A percentile compares a stretch with the other conserved stretches of the same genome.
phyloP scores from a whole-genome alignment of 768 basidiomycete genomes.

The Tylopilus rubrobrunneus region DNA sequence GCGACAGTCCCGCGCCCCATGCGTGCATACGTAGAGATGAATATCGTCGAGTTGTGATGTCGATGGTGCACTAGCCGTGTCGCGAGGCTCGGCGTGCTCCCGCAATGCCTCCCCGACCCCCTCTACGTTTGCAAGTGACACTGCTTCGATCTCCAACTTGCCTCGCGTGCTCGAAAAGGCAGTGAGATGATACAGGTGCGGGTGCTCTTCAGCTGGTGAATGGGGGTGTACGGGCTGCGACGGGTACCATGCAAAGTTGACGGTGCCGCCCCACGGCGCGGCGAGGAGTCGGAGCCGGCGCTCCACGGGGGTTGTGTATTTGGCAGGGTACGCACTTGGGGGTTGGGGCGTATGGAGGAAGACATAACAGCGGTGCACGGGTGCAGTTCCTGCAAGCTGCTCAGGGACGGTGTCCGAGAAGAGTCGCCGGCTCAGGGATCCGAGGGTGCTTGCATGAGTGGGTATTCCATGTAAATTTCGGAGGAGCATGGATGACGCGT shows the following conservation, averaged over 20 bases:
- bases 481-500: not conserved
- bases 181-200: conserved; percentile 36
- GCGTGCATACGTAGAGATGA: conserved; percentile 72
- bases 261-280: conserved; percentile 47
- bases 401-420: conserved; percentile 11
- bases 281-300: conserved; percentile 44
- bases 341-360: conserved; percentile 50
- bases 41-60: conserved; percentile 21
- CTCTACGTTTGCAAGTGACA: conserved; percentile 50
- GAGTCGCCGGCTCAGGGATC: not conserved
- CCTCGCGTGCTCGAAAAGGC: conserved; percentile 50
- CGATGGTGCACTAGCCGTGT: conserved; percentile 18
- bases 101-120: conserved; percentile 36
- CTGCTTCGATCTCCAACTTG: conserved; percentile 44
- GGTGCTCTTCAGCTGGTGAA: conserved; percentile 4
- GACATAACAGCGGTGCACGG: conserved; percentile 50
- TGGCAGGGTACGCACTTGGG: conserved; percentile 47
- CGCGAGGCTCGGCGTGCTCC: conserved; percentile 28
- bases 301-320: conserved; percentile 46
- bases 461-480: not conserved
- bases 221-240: conserved; percentile 17
- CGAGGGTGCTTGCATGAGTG: not conserved
- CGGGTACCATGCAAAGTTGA: conserved; percentile 59
- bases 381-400: conserved; percentile 47
- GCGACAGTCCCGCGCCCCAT: conserved; percentile 73